Conservation (phyloP, 148 eudicot species). For the Chenopodium formosanum region DNA sequence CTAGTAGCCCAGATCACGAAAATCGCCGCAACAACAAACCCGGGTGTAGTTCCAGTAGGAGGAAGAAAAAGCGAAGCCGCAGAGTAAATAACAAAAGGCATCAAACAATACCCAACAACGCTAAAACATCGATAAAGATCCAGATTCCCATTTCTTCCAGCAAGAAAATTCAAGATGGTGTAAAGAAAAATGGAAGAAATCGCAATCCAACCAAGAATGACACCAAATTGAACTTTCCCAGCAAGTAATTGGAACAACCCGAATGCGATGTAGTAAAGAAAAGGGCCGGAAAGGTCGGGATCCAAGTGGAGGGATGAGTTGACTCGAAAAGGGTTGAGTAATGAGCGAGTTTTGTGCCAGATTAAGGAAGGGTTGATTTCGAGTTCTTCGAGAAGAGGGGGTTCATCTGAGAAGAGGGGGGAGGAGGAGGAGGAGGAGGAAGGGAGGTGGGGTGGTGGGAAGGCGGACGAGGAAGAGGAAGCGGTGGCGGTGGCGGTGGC, state of each 20-base stretch:
- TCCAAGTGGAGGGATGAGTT: not conserved
- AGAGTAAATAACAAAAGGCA: not conserved
- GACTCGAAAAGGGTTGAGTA: constrained; percentile 17
- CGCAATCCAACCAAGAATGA: not conserved
- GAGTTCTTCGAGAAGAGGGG: constrained; percentile 24
- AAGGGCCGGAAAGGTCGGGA: not conserved
- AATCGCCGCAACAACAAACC: not conserved
- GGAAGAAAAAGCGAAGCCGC: not conserved
- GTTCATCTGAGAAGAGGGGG: constrained; percentile 17
- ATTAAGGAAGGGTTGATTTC: constrained; percentile 20
- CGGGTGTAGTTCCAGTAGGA: not conserved
- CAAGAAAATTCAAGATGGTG: not conserved
- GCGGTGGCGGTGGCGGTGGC: constrained; percentile 1
- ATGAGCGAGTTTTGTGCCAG: constrained; percentile 17
- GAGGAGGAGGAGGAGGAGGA: constrained; percentile 11
- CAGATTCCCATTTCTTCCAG: not conserved
- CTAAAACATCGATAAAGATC: not conserved
- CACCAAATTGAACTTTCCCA: not conserved
- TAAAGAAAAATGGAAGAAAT: not conserved
- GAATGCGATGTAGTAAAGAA: not conserved
- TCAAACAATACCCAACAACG: not conserved
- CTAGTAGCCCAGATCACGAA: not conserved
- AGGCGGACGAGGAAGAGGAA: not conserved
- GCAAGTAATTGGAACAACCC: not conserved
- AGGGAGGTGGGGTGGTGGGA: not conserved